Conservation (phyloP, 129 eudicot genomes). For the Scalesia atractyloides region DNA sequence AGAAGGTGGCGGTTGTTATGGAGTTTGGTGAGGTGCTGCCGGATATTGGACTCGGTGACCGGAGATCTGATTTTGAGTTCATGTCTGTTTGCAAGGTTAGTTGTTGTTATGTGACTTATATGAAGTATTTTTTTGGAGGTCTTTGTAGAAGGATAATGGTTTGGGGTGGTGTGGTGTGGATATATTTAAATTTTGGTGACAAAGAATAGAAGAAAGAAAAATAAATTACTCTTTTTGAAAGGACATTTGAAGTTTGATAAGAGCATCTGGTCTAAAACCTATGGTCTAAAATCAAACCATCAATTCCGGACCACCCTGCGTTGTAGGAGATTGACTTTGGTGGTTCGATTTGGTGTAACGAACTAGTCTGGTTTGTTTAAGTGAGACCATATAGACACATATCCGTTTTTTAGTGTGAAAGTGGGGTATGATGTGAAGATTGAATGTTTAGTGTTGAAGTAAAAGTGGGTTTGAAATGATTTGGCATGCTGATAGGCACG, state of each 20-base stretch:
- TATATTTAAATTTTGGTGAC: background rate
- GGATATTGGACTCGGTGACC: slow-evolving; percentile 93
- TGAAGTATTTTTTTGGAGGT: background rate
- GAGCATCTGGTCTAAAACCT: no score
- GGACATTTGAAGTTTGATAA: background rate
- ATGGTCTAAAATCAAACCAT: no score
- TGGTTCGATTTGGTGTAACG: no score
- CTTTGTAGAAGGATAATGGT: background rate
- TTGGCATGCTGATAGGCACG: no score
- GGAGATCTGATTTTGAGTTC: slow-evolving; percentile 79
- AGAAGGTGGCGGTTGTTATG: slow-evolving; percentile 57
- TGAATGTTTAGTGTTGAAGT: no score
- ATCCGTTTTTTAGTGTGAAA: no score
- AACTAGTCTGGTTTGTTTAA: no score
- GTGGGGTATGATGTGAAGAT: no score
- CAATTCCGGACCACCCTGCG: no score
- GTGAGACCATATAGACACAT: no score
- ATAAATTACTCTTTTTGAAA: background rate
- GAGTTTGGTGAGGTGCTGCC: slow-evolving; percentile 80
- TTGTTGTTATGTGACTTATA: background rate
- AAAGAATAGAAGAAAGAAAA: background rate
- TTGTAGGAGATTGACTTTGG: no score
- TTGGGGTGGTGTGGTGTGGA: background rate
- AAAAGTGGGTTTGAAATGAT: no score
- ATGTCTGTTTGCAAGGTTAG: slow-evolving; percentile 95